Conservation (phyloP, 805 yeast species). For the Metschnikowia cubensis region DNA sequence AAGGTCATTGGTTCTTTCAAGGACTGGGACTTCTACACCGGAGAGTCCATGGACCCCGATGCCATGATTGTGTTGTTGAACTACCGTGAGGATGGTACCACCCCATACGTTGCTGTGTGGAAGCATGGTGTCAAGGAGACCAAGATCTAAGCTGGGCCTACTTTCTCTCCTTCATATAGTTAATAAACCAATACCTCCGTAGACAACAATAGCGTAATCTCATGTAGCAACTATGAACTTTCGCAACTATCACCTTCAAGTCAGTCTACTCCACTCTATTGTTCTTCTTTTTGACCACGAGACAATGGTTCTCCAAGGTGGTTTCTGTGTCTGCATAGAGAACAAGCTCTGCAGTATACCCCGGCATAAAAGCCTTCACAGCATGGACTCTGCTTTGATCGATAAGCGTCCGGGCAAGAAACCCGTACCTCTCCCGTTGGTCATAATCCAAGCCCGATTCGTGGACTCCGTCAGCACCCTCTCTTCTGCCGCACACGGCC, state of each 20-base stretch:
- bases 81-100: constrained; percentile 99
- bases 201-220: too few species aligned
- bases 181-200: too few species aligned
- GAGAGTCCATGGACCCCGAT: constrained; percentile 99
- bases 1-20: constrained; percentile 92
- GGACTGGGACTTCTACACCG: constrained; percentile 99
- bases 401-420: constrained; percentile 63
- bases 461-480: constrained; percentile 40
- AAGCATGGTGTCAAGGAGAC: constrained; percentile 91
- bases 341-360: constrained; percentile 47
- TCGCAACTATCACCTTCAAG: too few species aligned
- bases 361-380: constrained; percentile 29
- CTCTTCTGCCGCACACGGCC: constrained; percentile 75
- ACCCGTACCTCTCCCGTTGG: constrained; percentile 60
- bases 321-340: constrained; percentile 54
- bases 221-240: too few species aligned
- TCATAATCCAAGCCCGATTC: constrained; percentile 38
- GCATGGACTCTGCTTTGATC: constrained; percentile 68
- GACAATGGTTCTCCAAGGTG: constrained; percentile 69
- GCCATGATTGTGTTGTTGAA: constrained; percentile 96
- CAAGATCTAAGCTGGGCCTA: constrained; percentile 63
- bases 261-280: not conserved
- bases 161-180: not conserved
- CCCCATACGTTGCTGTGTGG: constrained; percentile 98
- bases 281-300: constrained; percentile 19